Conservation (phyloP, 495 filamentous ascomycete genomes). For the Pyronema omphalodes region DNA sequence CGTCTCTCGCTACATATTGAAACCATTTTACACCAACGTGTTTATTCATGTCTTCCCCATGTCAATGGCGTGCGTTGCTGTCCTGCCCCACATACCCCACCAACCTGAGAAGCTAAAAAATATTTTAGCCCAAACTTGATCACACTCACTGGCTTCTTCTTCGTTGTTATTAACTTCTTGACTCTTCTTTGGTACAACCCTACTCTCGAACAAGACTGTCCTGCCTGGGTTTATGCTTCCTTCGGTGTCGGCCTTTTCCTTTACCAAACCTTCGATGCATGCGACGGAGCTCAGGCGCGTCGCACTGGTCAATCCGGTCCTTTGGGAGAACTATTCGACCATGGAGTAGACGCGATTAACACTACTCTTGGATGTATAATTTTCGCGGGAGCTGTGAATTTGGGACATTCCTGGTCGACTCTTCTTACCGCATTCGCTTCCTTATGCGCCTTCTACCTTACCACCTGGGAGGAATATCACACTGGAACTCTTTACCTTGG, state of each 20-base stretch:
- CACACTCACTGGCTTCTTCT: conserved; percentile 77
- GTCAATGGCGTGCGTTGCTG: conserved; percentile 65
- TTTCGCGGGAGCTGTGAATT: conserved; percentile 76
- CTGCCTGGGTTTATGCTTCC: conserved; percentile 79
- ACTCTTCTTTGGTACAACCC: conserved; percentile 94
- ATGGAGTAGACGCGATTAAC: conserved; percentile 93
- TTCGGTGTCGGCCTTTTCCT: conserved; percentile 83
- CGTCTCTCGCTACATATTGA: conserved; percentile 74
- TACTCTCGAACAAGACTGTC: conserved; percentile 82
- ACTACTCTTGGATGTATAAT: conserved; percentile 84
- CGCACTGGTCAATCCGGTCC: conserved; percentile 85
- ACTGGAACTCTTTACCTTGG: conserved; percentile 88
- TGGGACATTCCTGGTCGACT: conserved; percentile 84
- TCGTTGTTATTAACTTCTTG: conserved; percentile 78
- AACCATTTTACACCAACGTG: conserved; percentile 90
- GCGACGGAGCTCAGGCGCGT: conserved; percentile 87
- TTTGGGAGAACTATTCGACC: conserved; percentile 89
- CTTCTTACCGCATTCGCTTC: conserved; percentile 68
- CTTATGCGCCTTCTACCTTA: conserved; percentile 57
- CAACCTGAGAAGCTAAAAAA: not conserved
- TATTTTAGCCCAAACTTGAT: conserved; percentile 43
- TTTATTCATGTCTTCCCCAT: conserved; percentile 89
- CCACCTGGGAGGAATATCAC: conserved; percentile 99
- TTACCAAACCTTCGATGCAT: conserved; percentile 96
- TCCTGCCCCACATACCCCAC: conserved; percentile 8